These are phyloP conservation scores for Aspergillus floridensis DNA, from an alignment of 2,329 filamentous ascomycete genomes.

Conservation along the genomic window DNA sequence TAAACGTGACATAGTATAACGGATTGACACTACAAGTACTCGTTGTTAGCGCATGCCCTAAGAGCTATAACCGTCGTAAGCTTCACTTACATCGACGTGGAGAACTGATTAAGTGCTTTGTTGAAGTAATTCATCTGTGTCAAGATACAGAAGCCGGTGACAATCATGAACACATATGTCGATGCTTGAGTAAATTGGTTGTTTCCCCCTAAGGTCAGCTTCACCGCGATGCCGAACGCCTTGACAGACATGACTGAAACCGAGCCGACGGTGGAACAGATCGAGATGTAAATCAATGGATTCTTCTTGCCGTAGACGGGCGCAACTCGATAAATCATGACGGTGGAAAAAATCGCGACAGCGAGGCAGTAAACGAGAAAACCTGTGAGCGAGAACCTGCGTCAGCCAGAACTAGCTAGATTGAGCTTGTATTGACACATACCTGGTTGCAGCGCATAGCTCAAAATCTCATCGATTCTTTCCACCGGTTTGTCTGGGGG, in stretches of 20 bases:
- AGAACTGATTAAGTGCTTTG: constrained; percentile 95
- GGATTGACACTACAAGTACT: constrained; percentile 71
- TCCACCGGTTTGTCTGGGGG: constrained; percentile 89
- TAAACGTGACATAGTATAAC: constrained; percentile 96
- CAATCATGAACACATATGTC: constrained; percentile 95
- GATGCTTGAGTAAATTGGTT: constrained; percentile 95
- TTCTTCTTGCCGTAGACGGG: constrained; percentile 91
- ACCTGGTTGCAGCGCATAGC: constrained; percentile 91
- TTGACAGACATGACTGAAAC: constrained; percentile 99
- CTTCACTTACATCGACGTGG: constrained; percentile 84
- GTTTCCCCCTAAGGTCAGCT: constrained; percentile 86
- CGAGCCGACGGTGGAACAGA: constrained; percentile 94
- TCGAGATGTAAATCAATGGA: constrained; percentile 92
- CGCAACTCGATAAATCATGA: constrained; percentile 96
- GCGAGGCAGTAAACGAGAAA: constrained; percentile 83
- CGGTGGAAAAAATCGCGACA: constrained; percentile 76
- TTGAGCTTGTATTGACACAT: constrained; percentile 29
- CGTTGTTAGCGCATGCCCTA: constrained; percentile 9
- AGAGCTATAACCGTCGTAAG: too few relatives aligned
- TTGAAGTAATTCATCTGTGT: constrained; percentile 99
- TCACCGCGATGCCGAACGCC: constrained; percentile 95
- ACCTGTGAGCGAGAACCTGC: constrained; percentile 51
- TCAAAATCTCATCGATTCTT: constrained; percentile 86
- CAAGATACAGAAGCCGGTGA: constrained; percentile 88
- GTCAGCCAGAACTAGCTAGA: background rate